Evolutionary conservation across 1,284 basidiomycete genomes (phyloP).

Genomic region (Ustilago trichophora): DNA sequence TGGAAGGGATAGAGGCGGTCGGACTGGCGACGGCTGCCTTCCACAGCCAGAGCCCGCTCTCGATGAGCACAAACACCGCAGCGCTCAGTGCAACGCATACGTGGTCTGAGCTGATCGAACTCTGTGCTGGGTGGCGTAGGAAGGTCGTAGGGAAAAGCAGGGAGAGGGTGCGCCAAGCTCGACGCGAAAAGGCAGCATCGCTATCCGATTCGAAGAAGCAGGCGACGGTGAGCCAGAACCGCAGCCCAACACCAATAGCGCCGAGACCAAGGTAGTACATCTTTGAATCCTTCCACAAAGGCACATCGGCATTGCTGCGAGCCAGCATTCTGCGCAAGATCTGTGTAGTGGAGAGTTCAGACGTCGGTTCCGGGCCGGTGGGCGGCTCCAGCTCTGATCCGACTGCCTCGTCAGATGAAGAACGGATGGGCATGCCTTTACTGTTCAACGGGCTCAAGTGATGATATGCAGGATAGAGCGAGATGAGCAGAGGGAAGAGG

Average conservation of each 20-base stretch:
- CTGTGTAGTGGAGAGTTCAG: neutral
- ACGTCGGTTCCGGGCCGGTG: neutral
- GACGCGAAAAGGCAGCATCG: neutral
- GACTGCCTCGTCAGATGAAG: neutral
- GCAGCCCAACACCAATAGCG: conserved; percentile 15
- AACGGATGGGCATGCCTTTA: neutral
- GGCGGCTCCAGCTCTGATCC: neutral
- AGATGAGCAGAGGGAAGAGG: conserved; percentile 72
- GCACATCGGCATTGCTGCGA: conserved; percentile 2
- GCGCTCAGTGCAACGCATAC: conserved; percentile 35
- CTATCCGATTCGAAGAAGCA: conserved; percentile 8
- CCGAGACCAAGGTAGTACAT: conserved; percentile 25
- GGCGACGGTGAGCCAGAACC: conserved; percentile 11
- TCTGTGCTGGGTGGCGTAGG: conserved; percentile 38
- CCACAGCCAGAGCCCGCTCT: conserved; percentile 43
- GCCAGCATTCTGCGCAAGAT: conserved; percentile 13
- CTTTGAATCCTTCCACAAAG: conserved; percentile 18
- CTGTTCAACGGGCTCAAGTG: neutral
- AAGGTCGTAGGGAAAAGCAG: conserved; percentile 36
- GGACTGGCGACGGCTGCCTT: conserved; percentile 26
- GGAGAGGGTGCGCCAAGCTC: conserved; percentile 7
- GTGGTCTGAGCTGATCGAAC: conserved; percentile 48
- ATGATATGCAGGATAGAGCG: conserved; percentile 64
- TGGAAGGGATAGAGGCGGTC: neutral
- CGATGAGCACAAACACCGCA: conserved; percentile 26